Evolutionary conservation across 1,139 yeast genomes (phyloP).

Genomic region (Suhomyces atakaporum): DNA sequence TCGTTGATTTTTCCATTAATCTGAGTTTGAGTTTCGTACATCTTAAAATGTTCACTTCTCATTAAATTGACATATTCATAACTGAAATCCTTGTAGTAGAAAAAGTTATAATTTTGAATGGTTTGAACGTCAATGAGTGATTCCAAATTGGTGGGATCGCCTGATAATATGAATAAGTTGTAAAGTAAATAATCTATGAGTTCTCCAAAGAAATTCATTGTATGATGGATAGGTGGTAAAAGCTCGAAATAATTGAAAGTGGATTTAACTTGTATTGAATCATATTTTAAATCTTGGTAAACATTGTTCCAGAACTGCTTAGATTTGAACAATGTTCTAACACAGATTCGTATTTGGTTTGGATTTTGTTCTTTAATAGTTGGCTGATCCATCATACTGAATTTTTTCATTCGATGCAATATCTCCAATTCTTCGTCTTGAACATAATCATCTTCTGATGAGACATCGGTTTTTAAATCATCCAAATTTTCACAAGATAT

Average conservation of each 20-base stretch:
- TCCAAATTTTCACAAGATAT: slow-evolving; percentile 1
- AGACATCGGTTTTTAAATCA: slow-evolving; percentile 7
- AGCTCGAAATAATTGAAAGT: slow-evolving; percentile 26
- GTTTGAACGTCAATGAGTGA: slow-evolving; percentile 21
- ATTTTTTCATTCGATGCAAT: slow-evolving; percentile 9
- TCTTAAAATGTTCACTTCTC: slow-evolving; percentile 24
- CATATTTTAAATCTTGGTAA: slow-evolving; percentile 35
- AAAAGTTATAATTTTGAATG: slow-evolving; percentile 22
- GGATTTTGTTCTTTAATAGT: neutral
- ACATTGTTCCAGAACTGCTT: slow-evolving; percentile 37
- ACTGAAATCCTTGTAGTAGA: slow-evolving; percentile 29
- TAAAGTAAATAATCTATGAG: slow-evolving; percentile 33
- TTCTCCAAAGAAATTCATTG: slow-evolving; percentile 29
- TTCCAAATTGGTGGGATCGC: slow-evolving; percentile 18
- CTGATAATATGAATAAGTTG: slow-evolving; percentile 22
- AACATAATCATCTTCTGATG: slow-evolving; percentile 10
- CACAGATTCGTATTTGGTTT: neutral
- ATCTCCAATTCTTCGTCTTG: slow-evolving; percentile 14
- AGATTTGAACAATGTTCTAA: slow-evolving; percentile 21
- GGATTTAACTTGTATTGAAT: slow-evolving; percentile 22
- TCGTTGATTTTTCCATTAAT: slow-evolving; percentile 4
- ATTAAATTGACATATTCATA: slow-evolving; percentile 28
- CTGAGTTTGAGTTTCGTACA: slow-evolving; percentile 15
- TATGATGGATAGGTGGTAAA: slow-evolving; percentile 32
- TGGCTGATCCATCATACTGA: slow-evolving; percentile 9